A percentile compares a stretch with the other conserved stretches of the same genome.
phyloP scores from a whole-genome alignment of 2,329 filamentous ascomycete species.

The Colletotrichum nymphaeae region DNA sequence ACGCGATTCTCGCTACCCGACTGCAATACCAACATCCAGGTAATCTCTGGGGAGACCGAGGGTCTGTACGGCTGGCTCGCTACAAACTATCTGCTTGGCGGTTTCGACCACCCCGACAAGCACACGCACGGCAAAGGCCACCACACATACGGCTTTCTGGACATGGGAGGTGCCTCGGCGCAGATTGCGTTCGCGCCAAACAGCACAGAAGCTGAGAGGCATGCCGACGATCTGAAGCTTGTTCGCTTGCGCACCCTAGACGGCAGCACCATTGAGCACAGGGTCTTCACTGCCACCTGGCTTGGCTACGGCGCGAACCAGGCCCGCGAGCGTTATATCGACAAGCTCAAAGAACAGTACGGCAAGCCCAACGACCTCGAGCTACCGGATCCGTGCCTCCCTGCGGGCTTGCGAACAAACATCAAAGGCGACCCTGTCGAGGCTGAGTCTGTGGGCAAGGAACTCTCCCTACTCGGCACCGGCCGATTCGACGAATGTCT shows the following conservation, averaged over 20 bases:
- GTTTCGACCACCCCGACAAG: conserved; percentile 81
- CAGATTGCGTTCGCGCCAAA: conserved; percentile 99
- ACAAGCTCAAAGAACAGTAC: conserved; percentile 76
- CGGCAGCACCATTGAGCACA: conserved; percentile 82
- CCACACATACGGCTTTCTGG: conserved; percentile 95
- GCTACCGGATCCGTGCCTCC: conserved; percentile 91
- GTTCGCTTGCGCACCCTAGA: conserved; percentile 86
- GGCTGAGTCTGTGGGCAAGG: conserved; percentile 45
- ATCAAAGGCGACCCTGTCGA: conserved; percentile 72
- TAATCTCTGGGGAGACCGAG: conserved; percentile 95
- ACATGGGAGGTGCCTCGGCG: conserved; percentile 98
- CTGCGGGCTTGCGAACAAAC: conserved; percentile 78
- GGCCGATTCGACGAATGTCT: conserved; percentile 90
- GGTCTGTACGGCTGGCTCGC: conserved; percentile 98
- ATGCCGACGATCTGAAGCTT: conserved; percentile 88
- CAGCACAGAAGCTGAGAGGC: conserved; percentile 86
- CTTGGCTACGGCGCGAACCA: conserved; percentile 97
- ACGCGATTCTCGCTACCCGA: conserved; percentile 90
- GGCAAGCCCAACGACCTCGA: conserved; percentile 69
- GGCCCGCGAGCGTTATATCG: conserved; percentile 86
- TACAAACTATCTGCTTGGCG: conserved; percentile 92
- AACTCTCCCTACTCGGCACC: conserved; percentile 78
- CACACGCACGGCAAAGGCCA: conserved; percentile 89
- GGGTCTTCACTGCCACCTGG: conserved; percentile 96
- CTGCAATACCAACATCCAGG: conserved; percentile 88